phyloP scores from a whole-genome alignment of 2,329 filamentous ascomycete species.

The Aurifilum marmelostoma region DNA sequence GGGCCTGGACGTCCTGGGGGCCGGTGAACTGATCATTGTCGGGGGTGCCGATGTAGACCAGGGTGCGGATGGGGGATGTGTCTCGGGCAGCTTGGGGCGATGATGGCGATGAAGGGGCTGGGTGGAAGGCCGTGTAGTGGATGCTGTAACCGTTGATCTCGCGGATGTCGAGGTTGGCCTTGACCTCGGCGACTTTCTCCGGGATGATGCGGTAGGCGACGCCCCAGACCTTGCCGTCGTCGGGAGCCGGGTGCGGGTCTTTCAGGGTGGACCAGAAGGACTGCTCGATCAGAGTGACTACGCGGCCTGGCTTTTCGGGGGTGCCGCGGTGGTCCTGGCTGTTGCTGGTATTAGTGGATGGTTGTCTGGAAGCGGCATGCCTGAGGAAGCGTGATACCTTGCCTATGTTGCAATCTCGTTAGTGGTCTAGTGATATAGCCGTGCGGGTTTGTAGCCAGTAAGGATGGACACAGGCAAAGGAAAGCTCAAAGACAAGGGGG shows the following conservation, averaged over 20 bases:
- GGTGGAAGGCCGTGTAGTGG: conserved; percentile 84
- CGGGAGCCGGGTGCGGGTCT: conserved; percentile 64
- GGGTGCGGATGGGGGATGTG: conserved; percentile 19
- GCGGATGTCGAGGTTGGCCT: conserved; percentile 87
- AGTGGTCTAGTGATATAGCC: conserved; percentile 15
- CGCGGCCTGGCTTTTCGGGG: conserved; percentile 81
- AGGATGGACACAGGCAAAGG: neutral
- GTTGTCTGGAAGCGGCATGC: too few species aligned
- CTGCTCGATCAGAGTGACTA: conserved; percentile 88
- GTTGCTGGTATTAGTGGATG: neutral
- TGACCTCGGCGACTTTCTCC: conserved; percentile 76
- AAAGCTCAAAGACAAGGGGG: neutral
- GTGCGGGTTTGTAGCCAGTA: neutral
- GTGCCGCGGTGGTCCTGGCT: conserved; percentile 96
- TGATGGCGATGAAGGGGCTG: conserved; percentile 42
- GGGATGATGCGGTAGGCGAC: conserved; percentile 84
- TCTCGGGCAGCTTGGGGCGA: neutral
- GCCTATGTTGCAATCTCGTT: conserved; percentile 33
- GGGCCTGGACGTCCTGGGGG: conserved; percentile 73
- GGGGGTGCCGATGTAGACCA: conserved; percentile 88
- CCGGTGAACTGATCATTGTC: conserved; percentile 91
- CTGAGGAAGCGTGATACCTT: conserved; percentile 37
- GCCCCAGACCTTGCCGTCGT: conserved; percentile 76
- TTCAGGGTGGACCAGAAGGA: conserved; percentile 81
- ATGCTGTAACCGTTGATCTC: conserved; percentile 98